Base-by-base conservation (phyloP, 2,329 filamentous ascomycete genomes). In the Fusarium sp. region DNA sequence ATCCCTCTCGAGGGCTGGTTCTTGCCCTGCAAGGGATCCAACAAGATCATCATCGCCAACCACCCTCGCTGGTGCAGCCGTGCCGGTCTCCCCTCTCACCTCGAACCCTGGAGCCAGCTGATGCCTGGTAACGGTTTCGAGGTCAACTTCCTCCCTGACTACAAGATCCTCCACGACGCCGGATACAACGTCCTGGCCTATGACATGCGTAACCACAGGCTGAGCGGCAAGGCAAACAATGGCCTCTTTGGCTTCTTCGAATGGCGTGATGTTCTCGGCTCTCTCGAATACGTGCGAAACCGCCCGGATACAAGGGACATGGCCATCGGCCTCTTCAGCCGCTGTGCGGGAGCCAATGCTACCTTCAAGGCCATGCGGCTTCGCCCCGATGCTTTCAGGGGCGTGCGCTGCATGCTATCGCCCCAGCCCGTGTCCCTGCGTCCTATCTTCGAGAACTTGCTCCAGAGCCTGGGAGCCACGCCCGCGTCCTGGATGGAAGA, bases 51-150 rank as follows among this genome's bases (percentile, higher is more conserved):
- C 33, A 61, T 64, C 23, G 51, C 61, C 29, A 65, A 65, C 13
- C 61, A 64, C 10, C 61, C 61, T 6, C 61, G 53, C 33, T 65
- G 61, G 56, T 64, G 61, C 47, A 64, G 47, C 33, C 56, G 61
- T 7, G 61, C 61, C 1, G 61, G 61, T 0, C 44, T 64, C 1
- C 61, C 61, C 2, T 64, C 61, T 0, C 61, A 64, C 4, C 10
- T 65, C 1, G 44, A 53, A 0, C 61, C 61, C 2, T 64, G 56
- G 61, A 57, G 17, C 6, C 36, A 60, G 0, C 61, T 63, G 3
- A 54, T 64, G 35, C 61, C 61, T 0, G 61, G 61, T 4, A 65
- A 62, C 4, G 51, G 57, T 6, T 65, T 63, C 21, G 61, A 63
- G 8, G 61, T 63, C 9, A 61, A 61, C n/a, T 63, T 63, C 8